A percentile compares a stretch with the other conserved stretches of the same genome.
These are phyloP conservation scores for Elsinoe ampelina DNA, from an alignment of 2,329 filamentous ascomycete genomes.

Conservation along the genomic window DNA sequence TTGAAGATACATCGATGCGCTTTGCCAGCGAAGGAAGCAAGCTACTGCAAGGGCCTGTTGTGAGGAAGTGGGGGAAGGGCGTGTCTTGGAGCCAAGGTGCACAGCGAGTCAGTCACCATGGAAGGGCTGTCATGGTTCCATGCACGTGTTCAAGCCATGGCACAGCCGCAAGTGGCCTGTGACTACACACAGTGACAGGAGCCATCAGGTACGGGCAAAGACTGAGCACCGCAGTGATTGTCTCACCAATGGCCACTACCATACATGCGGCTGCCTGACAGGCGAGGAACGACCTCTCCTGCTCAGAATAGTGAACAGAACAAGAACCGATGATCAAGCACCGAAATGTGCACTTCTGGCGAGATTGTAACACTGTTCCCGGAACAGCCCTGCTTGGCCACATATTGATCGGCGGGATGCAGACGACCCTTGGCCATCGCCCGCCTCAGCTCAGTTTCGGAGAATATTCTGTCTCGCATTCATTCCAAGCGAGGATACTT, in stretches of 20 bases:
- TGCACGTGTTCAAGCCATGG: neutral
- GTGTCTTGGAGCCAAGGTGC: neutral
- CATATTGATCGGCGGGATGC: neutral
- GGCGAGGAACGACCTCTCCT: neutral
- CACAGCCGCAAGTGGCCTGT: neutral
- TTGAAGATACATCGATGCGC: neutral
- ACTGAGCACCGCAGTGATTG: neutral
- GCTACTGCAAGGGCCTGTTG: neutral
- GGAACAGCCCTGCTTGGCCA: slow-evolving; percentile 2
- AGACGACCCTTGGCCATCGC: slow-evolving; percentile 1
- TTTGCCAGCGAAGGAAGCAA: neutral
- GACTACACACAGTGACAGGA: neutral
- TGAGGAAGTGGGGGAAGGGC: neutral
- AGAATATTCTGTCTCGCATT: slow-evolving; percentile 2
- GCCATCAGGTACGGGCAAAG: neutral
- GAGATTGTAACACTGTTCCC: neutral
- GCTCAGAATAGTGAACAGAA: neutral
- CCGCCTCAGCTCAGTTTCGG: neutral
- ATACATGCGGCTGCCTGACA: neutral
- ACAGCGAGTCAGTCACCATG: neutral
- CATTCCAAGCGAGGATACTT: slow-evolving; percentile 2
- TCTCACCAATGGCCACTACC: neutral
- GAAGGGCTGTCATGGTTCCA: neutral
- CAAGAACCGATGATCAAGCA: neutral
- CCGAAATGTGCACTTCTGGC: neutral